phyloP scores from a whole-genome alignment of 2,329 filamentous ascomycete species.

The Colletotrichum coccodes region DNA sequence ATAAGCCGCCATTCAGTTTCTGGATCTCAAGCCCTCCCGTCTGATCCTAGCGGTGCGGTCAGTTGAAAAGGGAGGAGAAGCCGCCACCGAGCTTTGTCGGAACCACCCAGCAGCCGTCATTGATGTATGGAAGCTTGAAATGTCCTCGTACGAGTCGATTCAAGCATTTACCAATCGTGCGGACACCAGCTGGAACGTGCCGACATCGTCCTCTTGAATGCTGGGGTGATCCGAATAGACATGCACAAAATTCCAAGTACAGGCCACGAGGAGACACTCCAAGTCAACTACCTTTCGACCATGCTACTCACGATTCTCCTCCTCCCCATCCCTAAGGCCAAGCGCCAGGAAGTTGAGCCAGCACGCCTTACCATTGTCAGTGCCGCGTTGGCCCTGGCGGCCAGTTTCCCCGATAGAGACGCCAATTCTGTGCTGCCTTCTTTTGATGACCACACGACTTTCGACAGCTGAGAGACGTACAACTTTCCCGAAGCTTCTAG shows the following conservation, averaged over 20 bases:
- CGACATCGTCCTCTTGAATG: constrained; percentile 58
- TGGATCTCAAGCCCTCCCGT: constrained; percentile 48
- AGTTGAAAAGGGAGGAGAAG: constrained; percentile 51
- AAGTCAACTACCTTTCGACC: constrained; percentile 52
- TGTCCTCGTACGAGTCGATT: constrained; percentile 56
- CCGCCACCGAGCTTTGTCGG: constrained; percentile 44
- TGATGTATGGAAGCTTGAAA: constrained; percentile 61
- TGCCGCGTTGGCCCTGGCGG: constrained; percentile 38
- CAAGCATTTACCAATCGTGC: constrained; percentile 51
- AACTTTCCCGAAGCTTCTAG: constrained; percentile 41
- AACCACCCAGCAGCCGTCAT: constrained; percentile 46
- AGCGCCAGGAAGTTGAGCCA: constrained; percentile 34
- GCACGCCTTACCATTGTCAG: constrained; percentile 43
- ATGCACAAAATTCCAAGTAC: constrained; percentile 39
- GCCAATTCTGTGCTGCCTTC: constrained; percentile 36
- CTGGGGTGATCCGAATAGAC: constrained; percentile 44
- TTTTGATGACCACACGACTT: constrained; percentile 43
- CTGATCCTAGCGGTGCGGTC: constrained; percentile 60
- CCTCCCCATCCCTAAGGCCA: constrained; percentile 44
- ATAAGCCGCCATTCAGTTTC: constrained; percentile 54
- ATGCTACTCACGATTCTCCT: constrained; percentile 45
- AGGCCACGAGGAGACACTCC: constrained; percentile 51
- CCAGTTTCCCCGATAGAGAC: constrained; percentile 37
- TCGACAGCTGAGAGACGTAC: constrained; percentile 37
- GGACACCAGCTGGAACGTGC: constrained; percentile 46